These are phyloP conservation scores for Paecilomyces niveus DNA, from an alignment of 2,329 filamentous ascomycete genomes.

Conservation along the genomic window DNA sequence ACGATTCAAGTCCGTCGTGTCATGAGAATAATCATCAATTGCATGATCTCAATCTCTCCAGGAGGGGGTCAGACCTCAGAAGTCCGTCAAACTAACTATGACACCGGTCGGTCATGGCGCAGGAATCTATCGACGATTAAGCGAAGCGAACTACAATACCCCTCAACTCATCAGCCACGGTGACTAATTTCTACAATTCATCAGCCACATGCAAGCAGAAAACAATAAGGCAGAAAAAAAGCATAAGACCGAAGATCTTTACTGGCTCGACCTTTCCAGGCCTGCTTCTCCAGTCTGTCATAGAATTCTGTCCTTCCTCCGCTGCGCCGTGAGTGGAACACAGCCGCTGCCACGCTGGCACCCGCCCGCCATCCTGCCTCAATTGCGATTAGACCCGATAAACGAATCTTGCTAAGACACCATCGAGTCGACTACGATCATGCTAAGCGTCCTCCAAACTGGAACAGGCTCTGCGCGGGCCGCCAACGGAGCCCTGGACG, in stretches of 20 bases:
- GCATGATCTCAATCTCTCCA: not conserved
- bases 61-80: not conserved
- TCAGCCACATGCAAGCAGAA: not conserved
- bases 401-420: conserved; percentile 2
- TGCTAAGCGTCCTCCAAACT: conserved; percentile 1
- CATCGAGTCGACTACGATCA: conserved; percentile 4
- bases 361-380: conserved; percentile 8
- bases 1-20: not conserved
- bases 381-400: conserved; percentile 9
- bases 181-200: not conserved
- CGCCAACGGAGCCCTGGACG: conserved; percentile 9
- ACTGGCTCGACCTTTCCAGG: not conserved
- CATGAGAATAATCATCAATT: not conserved
- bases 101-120: not conserved
- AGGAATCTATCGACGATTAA: not conserved
- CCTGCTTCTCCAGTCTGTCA: not conserved
- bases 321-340: not conserved
- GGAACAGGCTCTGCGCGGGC: not conserved
- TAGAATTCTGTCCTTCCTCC: not conserved
- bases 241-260: not conserved
- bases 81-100: not conserved
- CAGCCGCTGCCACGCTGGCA: conserved; percentile 21
- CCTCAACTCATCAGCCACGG: not conserved
- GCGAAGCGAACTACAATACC: not conserved
- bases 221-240: not conserved